phyloP scores from a whole-genome alignment of 768 basidiomycete species.

The Rickenella mellea region DNA sequence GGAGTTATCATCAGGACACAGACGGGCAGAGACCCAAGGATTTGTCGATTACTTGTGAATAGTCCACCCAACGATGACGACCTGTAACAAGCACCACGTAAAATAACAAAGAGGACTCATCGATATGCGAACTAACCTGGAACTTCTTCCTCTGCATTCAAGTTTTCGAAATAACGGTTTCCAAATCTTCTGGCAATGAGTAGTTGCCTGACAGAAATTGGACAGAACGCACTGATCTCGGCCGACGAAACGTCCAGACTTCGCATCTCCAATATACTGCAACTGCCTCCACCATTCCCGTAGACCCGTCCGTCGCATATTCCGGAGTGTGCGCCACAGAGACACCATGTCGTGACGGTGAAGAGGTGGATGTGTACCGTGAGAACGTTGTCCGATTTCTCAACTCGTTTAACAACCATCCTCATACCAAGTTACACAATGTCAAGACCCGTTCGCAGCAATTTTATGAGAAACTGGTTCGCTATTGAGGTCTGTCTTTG shows the following conservation, averaged over 20 bases:
- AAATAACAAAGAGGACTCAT: neutral
- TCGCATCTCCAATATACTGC: constrained; percentile 93
- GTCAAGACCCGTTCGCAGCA: constrained; percentile 23
- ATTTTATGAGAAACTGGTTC: constrained; percentile 58
- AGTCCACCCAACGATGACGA: constrained; percentile 96
- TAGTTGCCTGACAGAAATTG: neutral
- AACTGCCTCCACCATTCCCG: constrained; percentile 86
- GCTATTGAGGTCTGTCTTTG: constrained; percentile 52
- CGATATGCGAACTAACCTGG: constrained; percentile 48
- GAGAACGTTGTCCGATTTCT: neutral
- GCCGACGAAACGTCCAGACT: constrained; percentile 69
- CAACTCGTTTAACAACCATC: too few relatives aligned
- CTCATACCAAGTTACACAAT: too few relatives aligned
- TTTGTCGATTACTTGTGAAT: constrained; percentile 52
- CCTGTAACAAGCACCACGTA: constrained; percentile 32
- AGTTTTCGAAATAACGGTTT: constrained; percentile 90
- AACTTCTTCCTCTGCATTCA: constrained; percentile 77
- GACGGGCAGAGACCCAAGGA: neutral
- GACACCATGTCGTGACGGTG: constrained; percentile 48
- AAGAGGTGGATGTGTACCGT: neutral
- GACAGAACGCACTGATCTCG: constrained; percentile 64
- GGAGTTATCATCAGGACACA: constrained; percentile 1
- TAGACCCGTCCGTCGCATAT: constrained; percentile 64
- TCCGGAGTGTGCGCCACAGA: constrained; percentile 65
- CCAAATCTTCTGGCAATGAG: constrained; percentile 56